Evolutionary conservation across 2,329 filamentous ascomycete species (phyloP), one percentile per base, ranked within the genome.

Genomic region (Shiraia bambusicola): DNA sequence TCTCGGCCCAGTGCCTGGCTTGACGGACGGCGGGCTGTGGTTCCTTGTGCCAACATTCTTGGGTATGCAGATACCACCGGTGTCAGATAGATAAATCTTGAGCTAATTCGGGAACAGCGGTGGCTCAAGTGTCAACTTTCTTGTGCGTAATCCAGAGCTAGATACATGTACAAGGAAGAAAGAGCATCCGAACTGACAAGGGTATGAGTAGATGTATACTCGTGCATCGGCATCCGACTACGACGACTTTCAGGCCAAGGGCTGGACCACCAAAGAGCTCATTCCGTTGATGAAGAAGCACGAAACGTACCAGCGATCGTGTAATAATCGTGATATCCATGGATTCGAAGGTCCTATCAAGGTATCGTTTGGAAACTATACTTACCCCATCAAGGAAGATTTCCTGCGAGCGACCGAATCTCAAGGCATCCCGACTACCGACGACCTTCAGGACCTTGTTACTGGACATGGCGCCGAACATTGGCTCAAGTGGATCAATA

Each of bases 401-500:
- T 90, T 90, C 74, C 73, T 90, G 27, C 76, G 85, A 14, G 84
- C 85, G 12, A 75, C 80, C 3, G 85, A 89, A 58, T 84, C 83
- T 0, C 86, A 88, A 61, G 86, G 82, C 14, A 88, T 90, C 44
- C 87, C 82, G 0, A 75, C 81, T 10, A 87, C 87, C 10, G 86
- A 91, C 61, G 87, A 91, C 61, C 74, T 88, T 3, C 83, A 91
- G 63, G 87, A 91, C 57, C 71, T 90, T 37, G 72, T 71, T 19
- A 87, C 83, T 1, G 83, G 71, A 64, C 76, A 78, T 32, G 87
- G 87, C 49, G 87, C 86, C 32, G 86, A 90, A 69, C 86, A 90
- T 52, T 91, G 87, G 87, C 72, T 91, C 41, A 90, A 91, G 69
- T 91, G 87, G 87, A 90, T 91, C 69, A 90, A 91, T 59, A 78